These are phyloP conservation scores for Barnettozyma siamensis DNA, from an alignment of 805 yeast genomes.

Conservation along the genomic window DNA sequence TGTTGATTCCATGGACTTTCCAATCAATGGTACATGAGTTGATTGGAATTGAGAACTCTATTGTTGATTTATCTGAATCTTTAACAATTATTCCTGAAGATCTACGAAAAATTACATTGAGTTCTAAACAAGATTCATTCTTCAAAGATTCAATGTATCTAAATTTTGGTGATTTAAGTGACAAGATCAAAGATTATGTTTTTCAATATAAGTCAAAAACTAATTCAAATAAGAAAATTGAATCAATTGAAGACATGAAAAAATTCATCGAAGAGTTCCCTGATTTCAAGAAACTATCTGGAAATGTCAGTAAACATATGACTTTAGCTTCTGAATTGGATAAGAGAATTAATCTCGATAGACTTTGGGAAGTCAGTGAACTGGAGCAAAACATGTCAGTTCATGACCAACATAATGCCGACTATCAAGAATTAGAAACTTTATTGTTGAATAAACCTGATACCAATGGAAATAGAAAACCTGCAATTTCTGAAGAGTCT, in stretches of 20 bases:
- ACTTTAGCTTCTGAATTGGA: conserved; percentile 84
- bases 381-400: conserved; percentile 82
- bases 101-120: conserved; percentile 56
- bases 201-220: conserved; percentile 76
- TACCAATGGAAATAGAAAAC: conserved; percentile 23
- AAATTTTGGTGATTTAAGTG: conserved; percentile 94
- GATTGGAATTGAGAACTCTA: conserved; percentile 73
- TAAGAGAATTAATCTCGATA: conserved; percentile 53
- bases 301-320: conserved; percentile 89
- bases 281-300: conserved; percentile 81
- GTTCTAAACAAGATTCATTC: conserved; percentile 68
- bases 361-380: conserved; percentile 84
- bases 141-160: conserved; percentile 76
- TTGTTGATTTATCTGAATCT: conserved; percentile 54
- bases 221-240: conserved; percentile 63
- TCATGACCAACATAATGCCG: conserved; percentile 49
- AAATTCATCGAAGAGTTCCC: conserved; percentile 89
- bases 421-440: conserved; percentile 50
- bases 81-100: conserved; percentile 55
- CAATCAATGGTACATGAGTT: conserved; percentile 97
- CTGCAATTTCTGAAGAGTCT: conserved; percentile 41
- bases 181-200: conserved; percentile 77
- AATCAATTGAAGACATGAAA: conserved; percentile 84
- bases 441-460: conserved; percentile 37
- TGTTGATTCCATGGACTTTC: conserved; percentile 94